A percentile compares a stretch with the other conserved stretches of the same genome.
Evolutionary conservation across 2,329 filamentous ascomycete genomes (phyloP).

Genomic region (Beauveria pseudobassiana): DNA sequence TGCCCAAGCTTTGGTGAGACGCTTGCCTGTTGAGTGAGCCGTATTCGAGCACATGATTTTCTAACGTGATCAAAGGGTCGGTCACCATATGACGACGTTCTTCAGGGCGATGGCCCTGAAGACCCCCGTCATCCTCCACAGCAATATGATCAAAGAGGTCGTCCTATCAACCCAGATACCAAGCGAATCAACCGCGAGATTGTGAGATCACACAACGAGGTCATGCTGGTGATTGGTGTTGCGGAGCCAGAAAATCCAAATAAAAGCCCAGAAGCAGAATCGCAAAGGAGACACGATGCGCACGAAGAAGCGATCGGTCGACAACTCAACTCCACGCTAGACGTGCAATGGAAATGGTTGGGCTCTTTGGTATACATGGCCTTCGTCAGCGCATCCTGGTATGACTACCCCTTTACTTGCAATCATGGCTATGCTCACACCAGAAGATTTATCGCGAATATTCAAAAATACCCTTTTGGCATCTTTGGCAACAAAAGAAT

Average conservation of each 20-base stretch:
- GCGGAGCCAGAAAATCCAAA: conserved; percentile 47
- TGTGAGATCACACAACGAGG: conserved; percentile 54
- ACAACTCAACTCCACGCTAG: conserved; percentile 26
- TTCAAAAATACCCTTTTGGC: conserved; percentile 40
- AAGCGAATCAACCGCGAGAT: conserved; percentile 49
- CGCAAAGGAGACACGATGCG: conserved; percentile 34
- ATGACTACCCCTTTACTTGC: conserved; percentile 8
- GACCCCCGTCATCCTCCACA: conserved; percentile 28
- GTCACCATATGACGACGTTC: conserved; percentile 52
- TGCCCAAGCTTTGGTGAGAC: conserved; percentile 46
- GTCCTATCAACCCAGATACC: conserved; percentile 47
- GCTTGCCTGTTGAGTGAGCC: not conserved
- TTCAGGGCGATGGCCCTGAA: conserved; percentile 36
- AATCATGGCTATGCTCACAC: conserved; percentile 9
- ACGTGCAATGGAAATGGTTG: conserved; percentile 31
- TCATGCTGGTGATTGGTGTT: conserved; percentile 56
- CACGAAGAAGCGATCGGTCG: conserved; percentile 42
- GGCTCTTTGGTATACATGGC: conserved; percentile 45
- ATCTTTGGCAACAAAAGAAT: conserved; percentile 27
- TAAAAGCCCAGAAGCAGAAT: conserved; percentile 32
- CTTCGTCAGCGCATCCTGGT: conserved; percentile 49
- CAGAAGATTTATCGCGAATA: conserved; percentile 44
- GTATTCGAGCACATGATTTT: not conserved
- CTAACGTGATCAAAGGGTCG: conserved; percentile 37
- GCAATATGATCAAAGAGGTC: conserved; percentile 47